Evolutionary conservation across 257 asterid species (phyloP).

Genomic region (Scutellaria minor): DNA sequence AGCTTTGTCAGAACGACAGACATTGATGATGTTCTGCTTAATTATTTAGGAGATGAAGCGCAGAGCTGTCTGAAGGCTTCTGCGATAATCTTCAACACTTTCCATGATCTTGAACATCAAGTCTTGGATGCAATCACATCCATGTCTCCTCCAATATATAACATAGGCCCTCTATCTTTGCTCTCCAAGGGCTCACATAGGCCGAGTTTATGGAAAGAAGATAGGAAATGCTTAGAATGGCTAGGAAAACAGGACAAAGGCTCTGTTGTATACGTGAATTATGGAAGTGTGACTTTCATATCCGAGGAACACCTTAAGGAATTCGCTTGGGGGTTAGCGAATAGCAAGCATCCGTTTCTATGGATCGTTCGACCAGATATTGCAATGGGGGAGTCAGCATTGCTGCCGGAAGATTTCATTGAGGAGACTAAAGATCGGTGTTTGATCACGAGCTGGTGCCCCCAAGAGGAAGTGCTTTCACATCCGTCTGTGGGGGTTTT

Average conservation of each 20-base stretch:
- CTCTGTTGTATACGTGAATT: constrained; percentile 44
- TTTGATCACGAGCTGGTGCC: constrained; percentile 43
- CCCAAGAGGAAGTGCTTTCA: constrained; percentile 45
- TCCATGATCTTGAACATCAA: constrained; percentile 35
- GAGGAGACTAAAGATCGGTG: constrained; percentile 49
- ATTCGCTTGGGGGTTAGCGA: constrained; percentile 60
- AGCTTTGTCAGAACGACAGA: constrained; percentile 33
- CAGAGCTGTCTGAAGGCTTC: constrained; percentile 30
- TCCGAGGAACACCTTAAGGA: constrained; percentile 41
- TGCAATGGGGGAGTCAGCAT: constrained; percentile 37
- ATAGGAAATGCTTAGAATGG: constrained; percentile 43
- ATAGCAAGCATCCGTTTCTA: constrained; percentile 45
- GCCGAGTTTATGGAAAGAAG: constrained; percentile 45
- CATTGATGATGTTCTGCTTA: constrained; percentile 29
- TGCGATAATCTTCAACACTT: constrained; percentile 42
- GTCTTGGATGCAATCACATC: constrained; percentile 23
- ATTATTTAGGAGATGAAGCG: constrained; percentile 9
- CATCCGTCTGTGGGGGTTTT: constrained; percentile 46
- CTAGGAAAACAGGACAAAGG: constrained; percentile 37
- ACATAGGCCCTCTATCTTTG: constrained; percentile 36
- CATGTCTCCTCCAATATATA: constrained; percentile 30
- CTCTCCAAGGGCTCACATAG: constrained; percentile 31
- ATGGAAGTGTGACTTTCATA: constrained; percentile 48
- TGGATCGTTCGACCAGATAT: constrained; percentile 54
- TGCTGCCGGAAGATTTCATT: constrained; percentile 40